Conservation (phyloP, 164 flowering plant genomes). For the Annona cherimola region DNA sequence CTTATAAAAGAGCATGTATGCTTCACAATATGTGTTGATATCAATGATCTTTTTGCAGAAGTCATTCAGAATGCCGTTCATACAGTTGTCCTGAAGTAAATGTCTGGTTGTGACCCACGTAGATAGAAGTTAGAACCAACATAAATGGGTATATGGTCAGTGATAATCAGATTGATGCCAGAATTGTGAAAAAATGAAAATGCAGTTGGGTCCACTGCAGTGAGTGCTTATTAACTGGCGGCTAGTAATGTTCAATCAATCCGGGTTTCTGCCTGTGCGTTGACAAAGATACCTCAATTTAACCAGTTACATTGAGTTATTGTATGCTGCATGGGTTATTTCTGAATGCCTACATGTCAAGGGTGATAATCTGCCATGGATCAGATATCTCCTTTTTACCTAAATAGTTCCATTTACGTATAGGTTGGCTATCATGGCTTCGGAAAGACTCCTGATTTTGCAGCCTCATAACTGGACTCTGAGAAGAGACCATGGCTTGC, state of each 20-base stretch:
- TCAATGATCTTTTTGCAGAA: too few species aligned
- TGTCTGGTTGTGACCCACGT: too few species aligned
- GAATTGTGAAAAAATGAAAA: neutral
- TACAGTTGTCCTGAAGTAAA: too few species aligned
- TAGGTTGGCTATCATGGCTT: constrained; percentile 75
- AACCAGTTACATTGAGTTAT: neutral
- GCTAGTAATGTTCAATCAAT: neutral
- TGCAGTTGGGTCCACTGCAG: neutral
- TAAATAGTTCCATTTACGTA: neutral
- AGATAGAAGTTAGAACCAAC: too few species aligned
- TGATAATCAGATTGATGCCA: too few species aligned
- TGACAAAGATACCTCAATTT: neutral
- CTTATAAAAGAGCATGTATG: too few species aligned
- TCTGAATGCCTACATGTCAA: neutral
- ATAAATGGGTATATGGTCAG: too few species aligned
- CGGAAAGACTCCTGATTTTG: constrained; percentile 59
- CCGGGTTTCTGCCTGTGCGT: neutral
- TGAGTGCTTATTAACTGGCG: neutral
- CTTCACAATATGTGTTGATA: too few species aligned
- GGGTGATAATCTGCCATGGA: neutral
- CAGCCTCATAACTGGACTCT: constrained; percentile 75
- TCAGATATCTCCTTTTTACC: neutral
- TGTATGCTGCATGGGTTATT: neutral
- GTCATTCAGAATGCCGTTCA: too few species aligned
- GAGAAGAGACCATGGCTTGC: constrained; percentile 80